Evolutionary conservation across 2,329 filamentous ascomycete genomes (phyloP), one percentile per base, ranked within the genome.

Genomic region (Xylaria sp.): DNA sequence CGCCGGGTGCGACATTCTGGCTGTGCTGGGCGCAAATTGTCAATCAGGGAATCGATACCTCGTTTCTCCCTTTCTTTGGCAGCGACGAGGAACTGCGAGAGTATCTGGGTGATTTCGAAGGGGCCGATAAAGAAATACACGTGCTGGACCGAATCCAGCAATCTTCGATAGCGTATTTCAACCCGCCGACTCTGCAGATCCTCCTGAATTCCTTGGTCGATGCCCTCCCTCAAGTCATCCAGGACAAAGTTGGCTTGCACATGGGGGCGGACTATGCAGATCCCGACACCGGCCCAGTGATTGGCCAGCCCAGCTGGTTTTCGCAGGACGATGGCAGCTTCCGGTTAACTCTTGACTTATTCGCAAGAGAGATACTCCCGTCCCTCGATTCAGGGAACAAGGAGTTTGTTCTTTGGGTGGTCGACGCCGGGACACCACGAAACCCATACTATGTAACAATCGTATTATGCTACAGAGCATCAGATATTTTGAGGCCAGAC

Each of bases 341-440:
- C 8, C 25, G 58, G 4, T 15, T 23, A 13, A 23, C 34, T 6
- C 7, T 65, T 12, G 28, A 20, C 7, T 8, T 9, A 18, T 46
- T 58, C 12, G 23, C 15, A 13, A n/a, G 23, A 7, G 18, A 9
- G 1, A 9, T 1, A 1, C 13, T 65, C 34, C 50, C 50, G 37
- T 12, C 48, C 2, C 59, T 59, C 1, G 13, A 10, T 18, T 51
- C 60, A 34, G 15, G 32, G 1, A 56, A 65, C 32, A 67, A 56
- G 7, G 54, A 67, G 28, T 70, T 63, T 20, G 7, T 67, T 13
- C 20, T 70, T 23, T 70, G 68, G 68, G 37, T 67, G 1, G 64
- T 70, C 28, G 37, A 61, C n/a, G 18, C 32, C 41, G 64, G 68
- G 1, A 18, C 37, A 8, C 6, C 25, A 12, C 46, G 20, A 0